phyloP scores from a whole-genome alignment of 495 filamentous ascomycete genomes.

The Aspergillus bertholletiae region DNA sequence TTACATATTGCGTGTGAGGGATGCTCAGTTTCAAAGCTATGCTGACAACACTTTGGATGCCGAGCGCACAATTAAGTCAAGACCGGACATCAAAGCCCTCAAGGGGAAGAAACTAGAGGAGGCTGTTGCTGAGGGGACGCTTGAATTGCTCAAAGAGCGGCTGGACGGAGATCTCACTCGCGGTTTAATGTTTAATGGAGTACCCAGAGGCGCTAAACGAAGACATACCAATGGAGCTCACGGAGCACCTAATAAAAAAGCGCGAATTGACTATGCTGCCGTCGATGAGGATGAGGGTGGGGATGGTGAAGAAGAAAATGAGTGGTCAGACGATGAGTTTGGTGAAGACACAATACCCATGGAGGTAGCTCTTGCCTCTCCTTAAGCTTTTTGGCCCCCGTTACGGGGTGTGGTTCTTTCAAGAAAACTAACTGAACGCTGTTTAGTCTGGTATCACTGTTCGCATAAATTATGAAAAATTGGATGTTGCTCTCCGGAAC shows the following conservation, averaged over 20 bases:
- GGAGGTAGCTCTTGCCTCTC: conserved; percentile 26
- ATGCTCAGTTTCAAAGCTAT: conserved; percentile 48
- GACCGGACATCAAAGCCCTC: conserved; percentile 38
- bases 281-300: conserved; percentile 24
- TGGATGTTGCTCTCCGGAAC: conserved; percentile 76
- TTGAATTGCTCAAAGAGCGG: conserved; percentile 28
- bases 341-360: conserved; percentile 35
- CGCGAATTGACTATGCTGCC: conserved; percentile 22
- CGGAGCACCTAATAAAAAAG: conserved; percentile 14
- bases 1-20: conserved; percentile 45
- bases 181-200: conserved; percentile 32
- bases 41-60: conserved; percentile 49
- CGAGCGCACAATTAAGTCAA: conserved; percentile 33
- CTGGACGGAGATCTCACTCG: conserved; percentile 31
- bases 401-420: not conserved
- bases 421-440: not conserved
- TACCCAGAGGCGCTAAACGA: conserved; percentile 37
- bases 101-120: conserved; percentile 59
- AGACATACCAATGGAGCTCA: conserved; percentile 18
- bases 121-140: conserved; percentile 41
- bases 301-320: conserved; percentile 33
- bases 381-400: not conserved
- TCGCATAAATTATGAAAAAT: conserved; percentile 82
- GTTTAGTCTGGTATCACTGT: conserved; percentile 59
- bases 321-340: conserved; percentile 40